Conservation (phyloP, 129 eudicot species). For the Silybum marianum region DNA sequence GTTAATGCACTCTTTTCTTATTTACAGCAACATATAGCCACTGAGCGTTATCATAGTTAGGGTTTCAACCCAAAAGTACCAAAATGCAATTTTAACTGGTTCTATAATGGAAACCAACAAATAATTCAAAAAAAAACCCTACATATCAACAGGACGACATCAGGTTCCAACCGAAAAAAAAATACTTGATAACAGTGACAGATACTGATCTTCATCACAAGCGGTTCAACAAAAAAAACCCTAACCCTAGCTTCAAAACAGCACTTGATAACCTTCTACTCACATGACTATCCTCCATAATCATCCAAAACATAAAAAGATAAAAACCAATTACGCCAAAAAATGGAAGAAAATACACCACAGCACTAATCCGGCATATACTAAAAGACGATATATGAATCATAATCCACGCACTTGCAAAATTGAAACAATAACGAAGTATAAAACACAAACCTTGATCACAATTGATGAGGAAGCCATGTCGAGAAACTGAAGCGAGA, state of each 20-base stretch:
- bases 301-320: conserved; percentile 1
- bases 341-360: neutral
- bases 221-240: conserved; percentile 17
- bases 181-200: neutral
- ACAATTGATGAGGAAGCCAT: conserved; percentile 41
- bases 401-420: neutral
- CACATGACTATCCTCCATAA: neutral
- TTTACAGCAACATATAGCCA: neutral
- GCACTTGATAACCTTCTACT: neutral
- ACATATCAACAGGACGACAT: neutral
- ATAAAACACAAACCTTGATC: conserved; percentile 33
- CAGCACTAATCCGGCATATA: neutral
- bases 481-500: conserved; percentile 29
- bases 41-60: neutral
- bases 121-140: neutral
- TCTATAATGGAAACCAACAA: neutral
- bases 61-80: neutral
- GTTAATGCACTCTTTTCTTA: neutral
- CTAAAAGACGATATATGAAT: neutral
- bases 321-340: neutral
- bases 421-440: neutral
- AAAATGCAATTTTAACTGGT: neutral
- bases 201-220: conserved; percentile 1
- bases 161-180: neutral
- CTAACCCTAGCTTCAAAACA: conserved; percentile 34